Base-by-base conservation (phyloP, 805 yeast genomes). In the Kuraishia hungarica region DNA sequence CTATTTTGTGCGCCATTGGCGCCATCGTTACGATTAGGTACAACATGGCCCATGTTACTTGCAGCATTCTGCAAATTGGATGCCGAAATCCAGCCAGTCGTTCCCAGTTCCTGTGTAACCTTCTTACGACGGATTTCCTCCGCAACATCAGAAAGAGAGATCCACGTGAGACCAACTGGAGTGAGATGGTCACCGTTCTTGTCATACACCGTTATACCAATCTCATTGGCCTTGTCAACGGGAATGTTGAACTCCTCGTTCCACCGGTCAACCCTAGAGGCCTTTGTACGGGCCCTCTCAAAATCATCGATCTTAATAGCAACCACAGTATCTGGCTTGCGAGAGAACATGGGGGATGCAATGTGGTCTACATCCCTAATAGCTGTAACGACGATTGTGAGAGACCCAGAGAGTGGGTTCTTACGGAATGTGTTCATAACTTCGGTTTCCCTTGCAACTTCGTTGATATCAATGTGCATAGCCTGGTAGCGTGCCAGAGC, bases 91-190 rank as follows among this genome's bases (percentile, higher is more conserved):
- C 98, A 94, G 51, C 94, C 97, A 51, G 84, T 80, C 48, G 75
- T 79, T 1, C 84, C 87, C 57, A 80, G 71, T 48, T 88, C 89
- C 62, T 82, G 84, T 8, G 83, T 89, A 22, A 89, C 92, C 63
- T 89, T 90, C 68, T 86, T 87, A 64, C 94, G 87, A 70, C 99
- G 89, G 55, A 93, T 80, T 62, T 94, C 98, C 73, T 94, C 99
- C 0, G 96, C 91, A 49, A 94, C 81, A 69, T 94, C 99, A 2
- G 96, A 84, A 28, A 94, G 76, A 43, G 93, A 80, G 26, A 93
- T 78, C 99, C 99, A 94, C 62, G 87, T 82, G 46, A 94, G 77
- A 8, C 96, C 99, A 7, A 94, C 97, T 0, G 99, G 98, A 8
- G 86, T 82, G 57, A 78, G 72, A 52, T 76, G 79, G 56, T 76